Conservation (phyloP, 2,329 filamentous ascomycete species). For the Aspergillus terreus region DNA sequence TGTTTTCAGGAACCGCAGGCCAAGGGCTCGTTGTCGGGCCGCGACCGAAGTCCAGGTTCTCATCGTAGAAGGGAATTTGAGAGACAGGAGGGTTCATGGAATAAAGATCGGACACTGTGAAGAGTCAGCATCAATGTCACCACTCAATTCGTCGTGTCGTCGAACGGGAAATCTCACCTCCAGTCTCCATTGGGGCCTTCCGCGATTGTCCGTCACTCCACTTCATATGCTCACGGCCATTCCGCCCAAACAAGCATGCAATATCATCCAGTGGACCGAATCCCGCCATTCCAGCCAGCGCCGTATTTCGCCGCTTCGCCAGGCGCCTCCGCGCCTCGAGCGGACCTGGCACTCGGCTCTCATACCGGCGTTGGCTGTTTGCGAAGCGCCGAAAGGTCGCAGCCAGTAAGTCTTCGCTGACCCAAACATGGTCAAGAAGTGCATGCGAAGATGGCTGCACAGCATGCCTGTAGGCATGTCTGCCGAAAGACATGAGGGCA, state of each 20-base stretch:
- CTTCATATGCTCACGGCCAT: conserved; percentile 37
- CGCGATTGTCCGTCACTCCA: conserved; percentile 28
- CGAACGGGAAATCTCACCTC: conserved; percentile 19
- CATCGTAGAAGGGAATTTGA: conserved; percentile 19
- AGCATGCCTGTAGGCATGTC: conserved; percentile 40
- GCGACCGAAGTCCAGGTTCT: conserved; percentile 14
- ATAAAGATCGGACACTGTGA: conserved; percentile 17
- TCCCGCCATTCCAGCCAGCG: conserved; percentile 36
- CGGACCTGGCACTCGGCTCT: conserved; percentile 60
- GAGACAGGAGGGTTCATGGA: conserved; percentile 14
- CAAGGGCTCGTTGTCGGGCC: not conserved
- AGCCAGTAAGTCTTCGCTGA: conserved; percentile 43
- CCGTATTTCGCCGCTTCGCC: conserved; percentile 54
- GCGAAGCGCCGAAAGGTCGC: conserved; percentile 48
- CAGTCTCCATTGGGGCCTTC: conserved; percentile 18
- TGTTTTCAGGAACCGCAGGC: not conserved
- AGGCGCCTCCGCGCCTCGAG: conserved; percentile 57
- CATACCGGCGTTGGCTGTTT: conserved; percentile 50
- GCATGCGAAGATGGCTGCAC: conserved; percentile 24
- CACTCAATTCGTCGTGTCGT: not conserved
- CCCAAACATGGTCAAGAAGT: conserved; percentile 40
- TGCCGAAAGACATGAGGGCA: conserved; percentile 40
- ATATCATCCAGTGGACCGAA: conserved; percentile 33
- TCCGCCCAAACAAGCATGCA: conserved; percentile 38
- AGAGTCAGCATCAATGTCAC: not conserved